Conservation (phyloP, 306 rosid genomes). For the Sesbania bispinosa region DNA sequence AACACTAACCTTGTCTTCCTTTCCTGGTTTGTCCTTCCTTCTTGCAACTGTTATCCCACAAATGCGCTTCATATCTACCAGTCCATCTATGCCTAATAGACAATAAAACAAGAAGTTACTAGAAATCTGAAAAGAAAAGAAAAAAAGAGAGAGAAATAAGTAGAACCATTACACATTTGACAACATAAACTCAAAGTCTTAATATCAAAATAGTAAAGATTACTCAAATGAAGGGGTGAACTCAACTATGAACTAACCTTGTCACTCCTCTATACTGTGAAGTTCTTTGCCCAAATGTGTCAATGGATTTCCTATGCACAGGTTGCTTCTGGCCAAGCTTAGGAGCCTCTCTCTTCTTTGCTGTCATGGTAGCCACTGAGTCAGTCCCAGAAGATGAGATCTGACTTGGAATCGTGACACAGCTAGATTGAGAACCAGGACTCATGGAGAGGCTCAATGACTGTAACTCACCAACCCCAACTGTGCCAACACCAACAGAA, state of each 20-base stretch:
- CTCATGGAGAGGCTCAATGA: conserved; percentile 71
- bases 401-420: conserved; percentile 66
- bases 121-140: neutral
- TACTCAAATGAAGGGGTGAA: neutral
- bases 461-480: conserved; percentile 57
- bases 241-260: conserved; percentile 46
- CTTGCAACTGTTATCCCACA: conserved; percentile 96
- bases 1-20: conserved; percentile 82
- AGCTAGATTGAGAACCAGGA: conserved; percentile 82
- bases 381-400: conserved; percentile 47
- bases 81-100: conserved; percentile 82
- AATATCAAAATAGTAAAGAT: neutral
- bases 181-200: neutral
- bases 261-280: conserved; percentile 96
- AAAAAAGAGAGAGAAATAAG: neutral
- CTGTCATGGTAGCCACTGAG: conserved; percentile 24
- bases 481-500: conserved; percentile 26
- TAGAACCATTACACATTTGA: neutral
- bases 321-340: conserved; percentile 64
- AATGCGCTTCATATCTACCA: conserved; percentile 93
- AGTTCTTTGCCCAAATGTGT: conserved; percentile 94
- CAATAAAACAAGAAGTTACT: neutral
- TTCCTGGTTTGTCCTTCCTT: conserved; percentile 96
- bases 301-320: conserved; percentile 82
- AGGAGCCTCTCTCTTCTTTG: conserved; percentile 65